These are phyloP conservation scores for Magnusiomyces ingens DNA, from an alignment of 1,139 yeast species.

Conservation along the genomic window DNA sequence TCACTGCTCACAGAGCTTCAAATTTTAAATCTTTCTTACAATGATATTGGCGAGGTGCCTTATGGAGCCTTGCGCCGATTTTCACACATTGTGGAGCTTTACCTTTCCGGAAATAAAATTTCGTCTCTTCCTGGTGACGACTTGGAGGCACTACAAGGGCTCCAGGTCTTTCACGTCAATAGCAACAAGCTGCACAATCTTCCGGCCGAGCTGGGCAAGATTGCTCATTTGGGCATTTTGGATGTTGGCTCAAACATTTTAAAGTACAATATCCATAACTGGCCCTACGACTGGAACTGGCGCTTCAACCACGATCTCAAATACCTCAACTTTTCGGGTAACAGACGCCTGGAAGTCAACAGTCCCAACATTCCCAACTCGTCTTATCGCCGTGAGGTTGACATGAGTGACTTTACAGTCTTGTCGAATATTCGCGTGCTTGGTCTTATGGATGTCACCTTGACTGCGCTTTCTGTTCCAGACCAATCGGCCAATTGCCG, in stretches of 20 bases:
- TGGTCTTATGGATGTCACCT: constrained; percentile 92
- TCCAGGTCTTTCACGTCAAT: constrained; percentile 63
- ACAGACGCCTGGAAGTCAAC: constrained; percentile 81
- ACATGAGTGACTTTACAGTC: constrained; percentile 70
- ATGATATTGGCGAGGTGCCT: constrained; percentile 77
- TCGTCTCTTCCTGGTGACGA: constrained; percentile 82
- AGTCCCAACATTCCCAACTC: constrained; percentile 43
- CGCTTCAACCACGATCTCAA: constrained; percentile 69
- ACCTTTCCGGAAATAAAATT: constrained; percentile 76
- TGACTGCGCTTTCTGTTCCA: constrained; percentile 76
- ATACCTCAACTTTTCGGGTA: constrained; percentile 86
- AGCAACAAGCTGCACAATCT: constrained; percentile 79
- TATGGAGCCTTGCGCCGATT: constrained; percentile 59
- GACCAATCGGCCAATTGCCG: constrained; percentile 81
- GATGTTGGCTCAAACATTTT: constrained; percentile 91
- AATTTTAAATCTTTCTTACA: constrained; percentile 71
- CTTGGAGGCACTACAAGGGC: constrained; percentile 51
- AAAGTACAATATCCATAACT: constrained; percentile 86
- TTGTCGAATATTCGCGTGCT: constrained; percentile 64
- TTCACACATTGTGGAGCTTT: constrained; percentile 56
- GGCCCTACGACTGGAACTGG: constrained; percentile 99
- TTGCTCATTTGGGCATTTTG: constrained; percentile 56
- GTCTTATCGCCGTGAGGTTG: constrained; percentile 29
- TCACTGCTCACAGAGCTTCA: constrained; percentile 54
- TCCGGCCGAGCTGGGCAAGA: constrained; percentile 81